Evolutionary conservation across 139 green algal genomes (phyloP).

Genomic region (Penium margaritaceum): DNA sequence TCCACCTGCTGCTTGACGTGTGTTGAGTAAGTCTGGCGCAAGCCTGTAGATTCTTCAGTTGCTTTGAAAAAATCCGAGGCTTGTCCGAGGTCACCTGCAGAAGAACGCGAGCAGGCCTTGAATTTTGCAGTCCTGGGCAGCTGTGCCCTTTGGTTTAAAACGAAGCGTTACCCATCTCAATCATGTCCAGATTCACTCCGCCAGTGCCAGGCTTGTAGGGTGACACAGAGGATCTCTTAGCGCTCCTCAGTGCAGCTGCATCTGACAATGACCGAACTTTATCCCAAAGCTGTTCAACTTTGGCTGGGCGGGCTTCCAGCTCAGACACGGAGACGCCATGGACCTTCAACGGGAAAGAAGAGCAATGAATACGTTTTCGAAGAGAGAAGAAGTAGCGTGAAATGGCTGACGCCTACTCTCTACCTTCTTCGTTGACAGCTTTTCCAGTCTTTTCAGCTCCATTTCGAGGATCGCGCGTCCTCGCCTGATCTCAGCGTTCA

Average conservation of each 20-base stretch:
- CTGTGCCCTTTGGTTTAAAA: no score
- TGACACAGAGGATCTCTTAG: background rate
- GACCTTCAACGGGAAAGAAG: background rate
- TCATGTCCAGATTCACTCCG: background rate
- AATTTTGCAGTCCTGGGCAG: no score
- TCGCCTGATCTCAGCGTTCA: slow-evolving; percentile 4
- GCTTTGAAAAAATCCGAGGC: no score
- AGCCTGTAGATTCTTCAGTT: no score
- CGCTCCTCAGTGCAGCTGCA: background rate
- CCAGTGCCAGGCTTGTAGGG: background rate
- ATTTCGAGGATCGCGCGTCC: background rate
- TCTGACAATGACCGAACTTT: background rate
- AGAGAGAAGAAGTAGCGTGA: no score
- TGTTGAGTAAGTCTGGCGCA: no score
- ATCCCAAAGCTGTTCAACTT: background rate
- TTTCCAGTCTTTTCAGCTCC: background rate
- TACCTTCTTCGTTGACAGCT: background rate
- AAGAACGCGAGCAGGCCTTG: slow-evolving; percentile 2
- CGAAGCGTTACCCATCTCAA: slow-evolving; percentile 2
- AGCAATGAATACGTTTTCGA: background rate
- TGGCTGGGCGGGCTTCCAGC: background rate
- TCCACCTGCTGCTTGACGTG: slow-evolving; percentile 7
- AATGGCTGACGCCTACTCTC: no score
- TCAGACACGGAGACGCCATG: background rate
- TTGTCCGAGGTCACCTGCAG: background rate